These are phyloP conservation scores for Brasenia schreberi DNA, from an alignment of 164 flowering plant species.

Conservation along the genomic window DNA sequence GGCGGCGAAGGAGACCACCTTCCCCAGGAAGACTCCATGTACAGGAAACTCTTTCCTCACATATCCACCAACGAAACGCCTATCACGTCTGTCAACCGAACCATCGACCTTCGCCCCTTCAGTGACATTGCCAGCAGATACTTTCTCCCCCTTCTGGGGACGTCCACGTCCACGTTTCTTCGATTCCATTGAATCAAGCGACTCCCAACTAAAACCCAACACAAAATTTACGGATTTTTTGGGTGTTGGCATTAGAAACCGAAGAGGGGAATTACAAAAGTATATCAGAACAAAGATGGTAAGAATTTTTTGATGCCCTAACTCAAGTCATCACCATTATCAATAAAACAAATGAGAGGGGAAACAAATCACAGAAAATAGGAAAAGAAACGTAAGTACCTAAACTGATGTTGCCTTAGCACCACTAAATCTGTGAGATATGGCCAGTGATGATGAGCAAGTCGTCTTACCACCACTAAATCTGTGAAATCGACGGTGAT, in stretches of 20 bases:
- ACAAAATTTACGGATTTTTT: not conserved
- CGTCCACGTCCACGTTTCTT: not conserved
- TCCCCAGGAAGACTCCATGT: constrained; percentile 56
- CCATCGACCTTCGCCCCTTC: constrained; percentile 21
- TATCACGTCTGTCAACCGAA: constrained; percentile 21
- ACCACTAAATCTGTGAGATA: too few species aligned
- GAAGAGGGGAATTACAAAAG: not conserved
- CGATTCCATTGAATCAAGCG: not conserved
- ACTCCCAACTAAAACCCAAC: not conserved
- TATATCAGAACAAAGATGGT: not conserved
- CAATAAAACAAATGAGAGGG: not conserved
- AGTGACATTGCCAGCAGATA: constrained; percentile 22
- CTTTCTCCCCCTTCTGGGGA: constrained; percentile 21
- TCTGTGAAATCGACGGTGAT: too few species aligned
- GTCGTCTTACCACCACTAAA: too few species aligned
- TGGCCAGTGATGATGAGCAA: too few species aligned
- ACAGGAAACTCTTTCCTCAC: constrained; percentile 64
- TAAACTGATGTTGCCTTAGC: not conserved
- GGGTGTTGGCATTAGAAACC: not conserved
- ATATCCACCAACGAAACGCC: constrained; percentile 47
- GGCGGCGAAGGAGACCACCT: constrained; percentile 37
- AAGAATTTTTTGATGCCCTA: not conserved
- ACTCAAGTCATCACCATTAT: not conserved
- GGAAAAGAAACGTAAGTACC: not conserved
- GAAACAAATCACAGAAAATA: not conserved